Evolutionary conservation across 2,329 filamentous ascomycete species (phyloP).

Genomic region (Thelonectria blattea): DNA sequence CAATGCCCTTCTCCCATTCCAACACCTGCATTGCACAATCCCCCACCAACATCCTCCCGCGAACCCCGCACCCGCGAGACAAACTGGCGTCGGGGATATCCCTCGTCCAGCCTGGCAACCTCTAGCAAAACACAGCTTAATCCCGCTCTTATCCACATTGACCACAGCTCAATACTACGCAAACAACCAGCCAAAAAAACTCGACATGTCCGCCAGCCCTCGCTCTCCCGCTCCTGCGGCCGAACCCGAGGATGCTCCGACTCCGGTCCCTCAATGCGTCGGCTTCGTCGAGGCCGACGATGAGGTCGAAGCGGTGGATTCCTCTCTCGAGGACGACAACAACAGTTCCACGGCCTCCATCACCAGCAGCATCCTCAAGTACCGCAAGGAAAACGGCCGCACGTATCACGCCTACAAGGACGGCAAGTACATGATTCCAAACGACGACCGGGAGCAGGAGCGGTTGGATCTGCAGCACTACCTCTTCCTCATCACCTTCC

Average conservation of each 20-base stretch:
- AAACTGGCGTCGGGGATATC: neutral
- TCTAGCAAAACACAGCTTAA: neutral
- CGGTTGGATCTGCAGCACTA: constrained; percentile 33
- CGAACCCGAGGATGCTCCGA: too few relatives aligned
- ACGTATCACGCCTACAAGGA: constrained; percentile 41
- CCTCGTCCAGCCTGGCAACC: neutral
- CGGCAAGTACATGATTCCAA: constrained; percentile 28
- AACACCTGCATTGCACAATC: neutral
- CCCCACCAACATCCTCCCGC: neutral
- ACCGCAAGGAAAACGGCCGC: constrained; percentile 38
- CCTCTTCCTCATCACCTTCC: constrained; percentile 38
- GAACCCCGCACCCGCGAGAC: neutral
- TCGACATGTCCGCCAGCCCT: neutral
- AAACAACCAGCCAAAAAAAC: neutral
- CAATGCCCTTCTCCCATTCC: neutral
- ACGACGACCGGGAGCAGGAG: constrained; percentile 28
- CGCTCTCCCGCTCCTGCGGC: neutral
- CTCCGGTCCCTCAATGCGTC: neutral
- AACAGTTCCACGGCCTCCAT: constrained; percentile 30
- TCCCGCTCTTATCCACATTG: neutral
- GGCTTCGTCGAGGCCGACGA: constrained; percentile 4
- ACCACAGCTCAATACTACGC: neutral
- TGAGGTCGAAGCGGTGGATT: constrained; percentile 3
- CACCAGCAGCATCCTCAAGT: constrained; percentile 30
- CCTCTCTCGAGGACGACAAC: neutral